phyloP scores from a whole-genome alignment of 2,329 filamentous ascomycete species.

The Fusarium decemcellulare region DNA sequence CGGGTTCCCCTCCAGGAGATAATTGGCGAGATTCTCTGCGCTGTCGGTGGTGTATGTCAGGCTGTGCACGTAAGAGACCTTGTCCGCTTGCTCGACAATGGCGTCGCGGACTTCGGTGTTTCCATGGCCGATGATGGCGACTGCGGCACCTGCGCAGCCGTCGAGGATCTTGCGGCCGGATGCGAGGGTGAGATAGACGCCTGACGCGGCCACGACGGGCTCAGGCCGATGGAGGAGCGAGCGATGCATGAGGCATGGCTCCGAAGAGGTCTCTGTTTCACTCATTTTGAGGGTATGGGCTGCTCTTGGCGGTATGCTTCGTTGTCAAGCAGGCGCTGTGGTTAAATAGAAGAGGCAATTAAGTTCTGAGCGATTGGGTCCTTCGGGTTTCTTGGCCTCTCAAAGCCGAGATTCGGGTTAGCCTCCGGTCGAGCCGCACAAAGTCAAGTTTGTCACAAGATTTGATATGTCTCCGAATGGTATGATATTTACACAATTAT shows the following conservation, averaged over 20 bases:
- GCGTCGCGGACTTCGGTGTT: constrained; percentile 72
- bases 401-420: constrained; percentile 7
- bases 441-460: too few species aligned
- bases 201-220: constrained; percentile 59
- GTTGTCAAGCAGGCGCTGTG: background rate
- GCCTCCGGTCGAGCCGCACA: too few species aligned
- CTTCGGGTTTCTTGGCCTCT: constrained; percentile 1
- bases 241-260: constrained; percentile 51
- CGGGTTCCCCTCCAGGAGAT: constrained; percentile 55
- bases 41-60: constrained; percentile 64
- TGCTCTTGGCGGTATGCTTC: background rate
- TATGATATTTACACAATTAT: background rate
- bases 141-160: constrained; percentile 78
- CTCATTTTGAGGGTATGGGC: background rate
- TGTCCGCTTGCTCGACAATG: constrained; percentile 70
- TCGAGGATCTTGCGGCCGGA: constrained; percentile 70
- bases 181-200: constrained; percentile 53
- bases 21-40: constrained; percentile 53
- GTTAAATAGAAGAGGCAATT: background rate
- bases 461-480: too few species aligned
- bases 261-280: background rate
- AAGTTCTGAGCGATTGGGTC: background rate
- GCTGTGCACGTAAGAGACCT: constrained; percentile 63
- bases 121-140: constrained; percentile 72
- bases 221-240: constrained; percentile 48